Evolutionary conservation across 768 basidiomycete genomes (phyloP).

Genomic region (Myochromella boudieri): DNA sequence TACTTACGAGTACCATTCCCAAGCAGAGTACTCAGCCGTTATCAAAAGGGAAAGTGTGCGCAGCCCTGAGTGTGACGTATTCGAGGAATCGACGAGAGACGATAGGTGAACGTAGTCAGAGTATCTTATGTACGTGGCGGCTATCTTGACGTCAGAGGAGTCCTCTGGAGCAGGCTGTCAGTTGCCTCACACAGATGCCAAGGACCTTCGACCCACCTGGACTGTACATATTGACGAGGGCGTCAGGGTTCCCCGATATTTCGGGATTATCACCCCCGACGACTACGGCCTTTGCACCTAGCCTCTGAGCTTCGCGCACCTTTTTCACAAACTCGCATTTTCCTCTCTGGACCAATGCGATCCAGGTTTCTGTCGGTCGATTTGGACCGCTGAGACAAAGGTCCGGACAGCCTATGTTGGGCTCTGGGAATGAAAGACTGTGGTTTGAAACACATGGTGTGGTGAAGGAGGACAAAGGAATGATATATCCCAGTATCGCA

Average conservation of each 20-base stretch:
- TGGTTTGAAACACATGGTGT: conserved; percentile 43
- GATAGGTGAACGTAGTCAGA: conserved; percentile 74
- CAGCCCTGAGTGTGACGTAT: conserved; percentile 77
- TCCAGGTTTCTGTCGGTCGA: conserved; percentile 75
- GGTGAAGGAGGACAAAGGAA: conserved; percentile 68
- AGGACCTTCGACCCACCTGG: conserved; percentile 50
- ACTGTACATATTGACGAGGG: conserved; percentile 89
- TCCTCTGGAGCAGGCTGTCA: conserved; percentile 53
- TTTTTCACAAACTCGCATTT: conserved; percentile 91
- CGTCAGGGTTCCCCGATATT: conserved; percentile 65
- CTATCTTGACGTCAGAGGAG: conserved; percentile 79
- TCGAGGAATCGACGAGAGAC: conserved; percentile 68
- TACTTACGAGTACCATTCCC: conserved; percentile 92
- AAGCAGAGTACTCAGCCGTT: conserved; percentile 76
- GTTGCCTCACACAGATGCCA: background rate
- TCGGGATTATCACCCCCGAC: conserved; percentile 83
- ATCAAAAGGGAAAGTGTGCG: conserved; percentile 75
- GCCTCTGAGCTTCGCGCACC: conserved; percentile 65
- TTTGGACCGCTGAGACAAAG: conserved; percentile 59
- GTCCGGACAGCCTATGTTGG: conserved; percentile 66
- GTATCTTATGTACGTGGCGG: conserved; percentile 87
- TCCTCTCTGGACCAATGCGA: conserved; percentile 89
- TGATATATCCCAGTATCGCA: conserved; percentile 68
- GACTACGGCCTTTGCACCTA: conserved; percentile 88
- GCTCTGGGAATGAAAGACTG: conserved; percentile 19